Evolutionary conservation across 2,329 filamentous ascomycete genomes (phyloP).

Genomic region (Elsinoe fawcettii): DNA sequence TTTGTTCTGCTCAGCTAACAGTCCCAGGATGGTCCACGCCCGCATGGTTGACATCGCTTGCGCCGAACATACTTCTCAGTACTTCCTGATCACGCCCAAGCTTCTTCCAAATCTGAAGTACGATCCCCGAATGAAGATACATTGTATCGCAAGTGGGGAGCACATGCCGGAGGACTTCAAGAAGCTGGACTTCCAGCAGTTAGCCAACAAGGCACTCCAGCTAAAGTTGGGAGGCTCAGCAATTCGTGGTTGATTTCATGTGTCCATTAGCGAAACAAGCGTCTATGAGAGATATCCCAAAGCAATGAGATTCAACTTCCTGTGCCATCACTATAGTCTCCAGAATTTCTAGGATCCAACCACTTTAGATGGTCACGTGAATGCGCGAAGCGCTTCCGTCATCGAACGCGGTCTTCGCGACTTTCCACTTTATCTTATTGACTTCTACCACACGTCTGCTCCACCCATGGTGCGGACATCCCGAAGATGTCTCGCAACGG

Average conservation of each 20-base stretch:
- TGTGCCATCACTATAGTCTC: not conserved
- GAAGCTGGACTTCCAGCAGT: constrained; percentile 37
- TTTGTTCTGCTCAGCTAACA: not conserved
- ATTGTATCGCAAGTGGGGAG: constrained; percentile 89
- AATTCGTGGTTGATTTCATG: not conserved
- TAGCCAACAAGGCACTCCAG: constrained; percentile 29
- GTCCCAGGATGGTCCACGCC: constrained; percentile 70
- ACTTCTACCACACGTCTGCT: not conserved
- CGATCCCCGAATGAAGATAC: constrained; percentile 81
- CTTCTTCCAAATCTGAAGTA: constrained; percentile 78
- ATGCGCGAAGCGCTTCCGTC: not conserved
- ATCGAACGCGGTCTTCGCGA: not conserved
- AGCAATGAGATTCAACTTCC: not conserved
- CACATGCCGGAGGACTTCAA: constrained; percentile 39
- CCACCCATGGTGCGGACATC: not conserved
- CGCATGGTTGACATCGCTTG: constrained; percentile 98
- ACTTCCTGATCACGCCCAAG: constrained; percentile 98
- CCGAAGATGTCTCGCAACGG: not conserved
- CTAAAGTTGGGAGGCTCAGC: constrained; percentile 10
- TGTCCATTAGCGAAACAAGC: not conserved
- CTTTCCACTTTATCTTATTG: not conserved
- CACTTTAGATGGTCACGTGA: constrained; percentile 3
- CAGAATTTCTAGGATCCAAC: not conserved
- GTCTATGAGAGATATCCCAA: not conserved
- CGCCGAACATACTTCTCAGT: constrained; percentile 61